A percentile compares a stretch with the other conserved stretches of the same genome.
phyloP scores from a whole-genome alignment of 2,329 filamentous ascomycete species.

The Botrytis aclada region DNA sequence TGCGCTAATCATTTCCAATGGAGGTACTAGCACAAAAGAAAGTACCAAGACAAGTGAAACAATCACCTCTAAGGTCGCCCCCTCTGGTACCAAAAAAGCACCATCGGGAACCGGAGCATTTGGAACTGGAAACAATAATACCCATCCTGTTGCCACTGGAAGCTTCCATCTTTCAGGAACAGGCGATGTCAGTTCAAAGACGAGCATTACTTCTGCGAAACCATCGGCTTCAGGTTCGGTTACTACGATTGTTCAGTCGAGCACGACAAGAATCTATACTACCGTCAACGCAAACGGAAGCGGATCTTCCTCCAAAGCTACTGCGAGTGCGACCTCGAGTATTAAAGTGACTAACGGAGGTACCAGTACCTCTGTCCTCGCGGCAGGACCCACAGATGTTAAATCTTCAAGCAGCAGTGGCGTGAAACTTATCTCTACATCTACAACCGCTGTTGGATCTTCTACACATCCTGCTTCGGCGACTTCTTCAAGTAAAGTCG shows the following conservation, averaged over 20 bases:
- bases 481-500: neutral
- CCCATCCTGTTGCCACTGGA: neutral
- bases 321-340: no score
- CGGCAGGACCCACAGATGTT: neutral
- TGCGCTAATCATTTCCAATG: neutral
- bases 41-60: neutral
- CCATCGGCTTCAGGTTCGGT: neutral
- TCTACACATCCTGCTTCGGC: neutral
- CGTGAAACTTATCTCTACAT: neutral
- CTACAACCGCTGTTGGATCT: neutral
- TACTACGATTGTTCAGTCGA: neutral
- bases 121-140: neutral
- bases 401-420: neutral
- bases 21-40: neutral
- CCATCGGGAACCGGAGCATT: neutral
- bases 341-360: neutral
- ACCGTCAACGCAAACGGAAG: neutral
- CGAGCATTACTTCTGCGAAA: neutral
- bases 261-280: neutral
- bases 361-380: neutral
- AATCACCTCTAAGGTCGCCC: no score
- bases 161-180: neutral
- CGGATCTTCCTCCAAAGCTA: neutral
- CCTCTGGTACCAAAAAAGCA: neutral
- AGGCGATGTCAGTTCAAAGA: neutral